phyloP scores from a whole-genome alignment of 2,329 filamentous ascomycete genomes.

The Fusarium chlamydosporum region DNA sequence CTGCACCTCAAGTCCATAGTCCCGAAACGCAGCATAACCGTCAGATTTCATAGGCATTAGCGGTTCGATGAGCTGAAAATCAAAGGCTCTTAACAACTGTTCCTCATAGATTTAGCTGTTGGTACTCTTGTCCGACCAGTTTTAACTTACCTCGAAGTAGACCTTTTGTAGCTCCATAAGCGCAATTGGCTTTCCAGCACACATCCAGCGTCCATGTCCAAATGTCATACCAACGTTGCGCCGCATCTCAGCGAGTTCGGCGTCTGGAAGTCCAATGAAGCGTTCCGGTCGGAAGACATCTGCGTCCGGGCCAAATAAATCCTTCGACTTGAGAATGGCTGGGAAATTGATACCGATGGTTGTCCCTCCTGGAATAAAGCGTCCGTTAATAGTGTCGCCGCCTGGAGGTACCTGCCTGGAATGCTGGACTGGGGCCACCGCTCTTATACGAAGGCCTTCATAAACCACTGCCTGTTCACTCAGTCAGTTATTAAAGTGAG shows the following conservation, averaged over 20 bases:
- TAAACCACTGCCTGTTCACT: not conserved
- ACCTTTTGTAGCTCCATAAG: constrained; percentile 16
- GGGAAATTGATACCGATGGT: constrained; percentile 9
- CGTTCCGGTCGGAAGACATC: constrained; percentile 16
- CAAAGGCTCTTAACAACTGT: constrained; percentile 1
- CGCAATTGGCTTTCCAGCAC: constrained; percentile 11
- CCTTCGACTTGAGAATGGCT: not conserved
- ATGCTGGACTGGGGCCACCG: constrained; percentile 3
- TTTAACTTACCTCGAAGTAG: constrained; percentile 6
- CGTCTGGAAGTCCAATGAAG: not conserved
- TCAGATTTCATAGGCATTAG: not conserved
- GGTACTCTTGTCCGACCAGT: no score
- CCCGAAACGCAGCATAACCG: constrained; percentile 5
- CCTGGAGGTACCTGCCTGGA: not conserved
- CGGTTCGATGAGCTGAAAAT: constrained; percentile 10
- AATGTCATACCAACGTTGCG: constrained; percentile 22
- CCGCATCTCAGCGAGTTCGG: constrained; percentile 6
- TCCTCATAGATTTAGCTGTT: not conserved
- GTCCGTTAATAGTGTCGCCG: constrained; percentile 4
- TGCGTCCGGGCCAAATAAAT: not conserved
- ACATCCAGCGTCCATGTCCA: constrained; percentile 16
- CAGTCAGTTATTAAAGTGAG: accelerated
- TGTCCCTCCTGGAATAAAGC: constrained; percentile 2
- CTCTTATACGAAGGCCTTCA: constrained; percentile 6
- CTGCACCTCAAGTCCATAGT: constrained; percentile 3